Conservation (phyloP, 768 basidiomycete species). For the Macrolepiota albuminosa region DNA sequence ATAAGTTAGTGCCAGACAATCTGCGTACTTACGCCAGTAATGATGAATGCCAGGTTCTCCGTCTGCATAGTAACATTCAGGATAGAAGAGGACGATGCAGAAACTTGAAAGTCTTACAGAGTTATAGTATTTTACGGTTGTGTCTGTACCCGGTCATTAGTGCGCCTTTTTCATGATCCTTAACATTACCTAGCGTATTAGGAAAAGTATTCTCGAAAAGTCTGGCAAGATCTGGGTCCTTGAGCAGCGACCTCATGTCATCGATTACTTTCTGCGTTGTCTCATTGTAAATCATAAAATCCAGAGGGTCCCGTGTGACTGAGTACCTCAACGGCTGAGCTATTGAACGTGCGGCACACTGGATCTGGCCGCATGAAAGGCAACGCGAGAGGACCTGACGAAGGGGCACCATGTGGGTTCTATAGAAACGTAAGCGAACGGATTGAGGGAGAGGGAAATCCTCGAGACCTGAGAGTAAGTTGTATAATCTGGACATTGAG, state of each 20-base stretch:
- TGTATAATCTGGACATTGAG: slow-evolving; percentile 60
- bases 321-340: slow-evolving; percentile 64
- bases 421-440: slow-evolving; percentile 19
- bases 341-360: slow-evolving; percentile 72
- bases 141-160: slow-evolving; percentile 40
- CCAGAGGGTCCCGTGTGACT: neutral
- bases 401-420: slow-evolving; percentile 57
- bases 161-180: too few relatives aligned
- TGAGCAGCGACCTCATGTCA: slow-evolving; percentile 70
- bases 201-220: slow-evolving; percentile 83
- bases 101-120: slow-evolving; percentile 30
- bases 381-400: slow-evolving; percentile 54
- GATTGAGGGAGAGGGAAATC: neutral
- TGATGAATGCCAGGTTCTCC: slow-evolving; percentile 73
- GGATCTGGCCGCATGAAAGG: slow-evolving; percentile 72
- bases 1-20: neutral
- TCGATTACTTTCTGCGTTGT: slow-evolving; percentile 55
- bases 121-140: slow-evolving; percentile 74
- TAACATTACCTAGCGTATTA: slow-evolving; percentile 62
- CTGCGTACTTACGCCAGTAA: slow-evolving; percentile 57
- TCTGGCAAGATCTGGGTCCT: slow-evolving; percentile 73
- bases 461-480: slow-evolving; percentile 46
- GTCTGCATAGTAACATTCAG: slow-evolving; percentile 28
- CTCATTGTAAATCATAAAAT: neutral
- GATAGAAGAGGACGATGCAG: neutral